Evolutionary conservation across 306 rosid species (phyloP), one percentile per base, ranked within the genome.

Genomic region (Ochetophila trinervis): DNA sequence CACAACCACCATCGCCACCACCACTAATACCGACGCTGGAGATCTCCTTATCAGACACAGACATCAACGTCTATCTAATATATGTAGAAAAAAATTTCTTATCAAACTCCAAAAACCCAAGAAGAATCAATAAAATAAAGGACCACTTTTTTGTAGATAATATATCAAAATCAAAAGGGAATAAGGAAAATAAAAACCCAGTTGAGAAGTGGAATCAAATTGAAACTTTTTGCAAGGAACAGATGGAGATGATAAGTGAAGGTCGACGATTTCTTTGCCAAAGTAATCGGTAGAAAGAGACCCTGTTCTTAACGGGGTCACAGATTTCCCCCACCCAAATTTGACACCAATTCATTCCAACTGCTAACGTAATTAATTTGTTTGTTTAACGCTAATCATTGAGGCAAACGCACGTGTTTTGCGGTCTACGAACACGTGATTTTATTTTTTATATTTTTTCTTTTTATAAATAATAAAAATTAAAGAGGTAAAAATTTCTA

Each of bases 21-120:
- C 70, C 73, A 66, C 48, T 60, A 8, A 50, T 52, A 60, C 60
- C 68, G n/a, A 59, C 79, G 53, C 64, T 69, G 4, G 83, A 68
- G 76, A 87, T 60, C 72, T 78, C 88, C 57, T 76, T 53, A 36
- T 63, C 77, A 72, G 81, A 48, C 65, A 63, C 75, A 77, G 96
- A 84, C 88, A 86, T 89, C 70, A 66, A 75, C 22, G 52, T 60
- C 23, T 42, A 62, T 21, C 37, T 12, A 52, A 19, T 22, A 36
- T 48, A 20, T 51, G 61, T 57, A n/a, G 35, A 50, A 10, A 37
- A 23, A 27, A 27, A 27, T 27, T 27, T 16, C 13, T 16, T 50
- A 13, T 32, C 47, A 19, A 37, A 54, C 15, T 22, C 34, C 21
- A n/a, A 62, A 27, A 19, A 8, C 60, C 57, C 74, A 53, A 40